These are phyloP conservation scores for Globisporangium alternatum DNA, from an alignment of 352 stramenopile genomes.

Conservation along the genomic window DNA sequence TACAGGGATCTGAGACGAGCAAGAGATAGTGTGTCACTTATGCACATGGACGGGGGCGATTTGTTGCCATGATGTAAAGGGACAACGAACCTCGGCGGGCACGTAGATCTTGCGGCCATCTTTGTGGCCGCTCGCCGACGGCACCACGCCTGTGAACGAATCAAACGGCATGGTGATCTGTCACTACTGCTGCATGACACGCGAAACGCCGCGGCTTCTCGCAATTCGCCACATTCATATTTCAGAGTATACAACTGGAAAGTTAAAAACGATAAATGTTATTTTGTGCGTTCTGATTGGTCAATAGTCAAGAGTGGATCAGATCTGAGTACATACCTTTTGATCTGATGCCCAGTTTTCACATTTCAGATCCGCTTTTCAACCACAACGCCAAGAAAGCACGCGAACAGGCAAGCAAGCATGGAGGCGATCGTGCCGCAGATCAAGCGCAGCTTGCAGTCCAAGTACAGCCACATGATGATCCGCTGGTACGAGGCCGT, in stretches of 20 bases:
- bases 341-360: no score
- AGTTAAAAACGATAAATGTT: no score
- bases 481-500: conserved; percentile 80
- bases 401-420: neutral
- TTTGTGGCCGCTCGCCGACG: conserved; percentile 2
- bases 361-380: no score
- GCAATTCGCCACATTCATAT: neutral
- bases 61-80: neutral
- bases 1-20: conserved; percentile 23
- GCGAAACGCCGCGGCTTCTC: conserved; percentile 13
- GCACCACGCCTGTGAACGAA: conserved; percentile 12
- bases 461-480: conserved; percentile 75
- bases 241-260: neutral
- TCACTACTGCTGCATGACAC: neutral
- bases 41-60: neutral
- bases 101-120: conserved; percentile 37
- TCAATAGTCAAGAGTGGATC: no score
- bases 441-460: conserved; percentile 63
- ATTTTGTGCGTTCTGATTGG: no score
- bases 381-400: neutral
- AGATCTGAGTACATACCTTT: no score
- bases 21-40: neutral
- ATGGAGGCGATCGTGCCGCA: conserved; percentile 67
- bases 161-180: conserved; percentile 3
- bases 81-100: conserved; percentile 27